Conservation (phyloP, 805 yeast species). For the Ogataea thermomethanolica region DNA sequence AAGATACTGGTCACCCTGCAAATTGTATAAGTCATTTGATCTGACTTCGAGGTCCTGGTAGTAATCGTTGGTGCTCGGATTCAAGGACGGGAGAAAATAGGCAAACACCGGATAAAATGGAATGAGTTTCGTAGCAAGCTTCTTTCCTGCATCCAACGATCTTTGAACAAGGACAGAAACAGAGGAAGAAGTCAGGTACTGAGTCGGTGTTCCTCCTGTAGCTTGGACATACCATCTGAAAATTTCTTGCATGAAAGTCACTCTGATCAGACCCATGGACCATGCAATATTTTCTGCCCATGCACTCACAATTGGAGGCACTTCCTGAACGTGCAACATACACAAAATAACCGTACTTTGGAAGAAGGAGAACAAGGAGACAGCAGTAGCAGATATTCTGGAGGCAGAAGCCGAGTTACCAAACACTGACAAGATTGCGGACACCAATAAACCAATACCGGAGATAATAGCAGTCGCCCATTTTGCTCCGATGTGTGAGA, state of each 20-base stretch:
- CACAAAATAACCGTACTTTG: slow-evolving; percentile 81
- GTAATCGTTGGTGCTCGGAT: not conserved
- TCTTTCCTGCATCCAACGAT: slow-evolving; percentile 36
- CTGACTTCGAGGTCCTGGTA: slow-evolving; percentile 16
- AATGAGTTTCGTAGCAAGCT: slow-evolving; percentile 10
- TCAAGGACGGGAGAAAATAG: slow-evolving; percentile 20
- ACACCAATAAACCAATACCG: slow-evolving; percentile 78
- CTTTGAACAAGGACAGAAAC: slow-evolving; percentile 74
- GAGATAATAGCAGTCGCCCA: slow-evolving; percentile 94
- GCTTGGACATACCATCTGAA: slow-evolving; percentile 83
- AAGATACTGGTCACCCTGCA: slow-evolving; percentile 54
- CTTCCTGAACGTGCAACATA: slow-evolving; percentile 80
- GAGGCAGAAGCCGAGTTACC: slow-evolving; percentile 90
- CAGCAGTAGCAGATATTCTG: slow-evolving; percentile 81
- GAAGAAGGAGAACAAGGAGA: slow-evolving; percentile 80
- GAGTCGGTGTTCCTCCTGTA: slow-evolving; percentile 83
- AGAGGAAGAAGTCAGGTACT: slow-evolving; percentile 58
- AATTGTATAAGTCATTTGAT: slow-evolving; percentile 31
- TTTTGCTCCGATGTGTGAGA: slow-evolving; percentile 73
- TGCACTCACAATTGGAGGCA: slow-evolving; percentile 89
- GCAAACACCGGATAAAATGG: slow-evolving; percentile 20
- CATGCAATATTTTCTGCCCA: slow-evolving; percentile 93
- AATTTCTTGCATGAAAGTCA: slow-evolving; percentile 77
- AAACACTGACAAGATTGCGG: slow-evolving; percentile 78
- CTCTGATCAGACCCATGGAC: slow-evolving; percentile 88